Percentiles rank a stretch among this genome's conserved stretches.
Evolutionary conservation across 345 rosid species (phyloP).

Genomic region (Eutrema yunnanense): DNA sequence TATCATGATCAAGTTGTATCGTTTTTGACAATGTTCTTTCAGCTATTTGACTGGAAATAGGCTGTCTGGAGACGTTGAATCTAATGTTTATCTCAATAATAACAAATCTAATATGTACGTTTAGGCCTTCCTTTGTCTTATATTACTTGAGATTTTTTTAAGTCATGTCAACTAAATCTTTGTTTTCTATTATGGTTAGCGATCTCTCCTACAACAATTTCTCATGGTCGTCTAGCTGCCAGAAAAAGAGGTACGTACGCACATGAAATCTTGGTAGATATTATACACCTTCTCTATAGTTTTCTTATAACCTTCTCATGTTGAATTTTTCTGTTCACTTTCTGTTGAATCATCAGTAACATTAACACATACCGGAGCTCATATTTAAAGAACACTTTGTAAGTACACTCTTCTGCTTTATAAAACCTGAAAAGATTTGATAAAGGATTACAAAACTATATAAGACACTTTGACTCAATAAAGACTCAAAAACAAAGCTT

Average conservation of each 20-base stretch:
- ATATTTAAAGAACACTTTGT: background rate
- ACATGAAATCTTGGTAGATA: background rate
- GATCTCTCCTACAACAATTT: conserved; percentile 28
- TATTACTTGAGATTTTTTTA: background rate
- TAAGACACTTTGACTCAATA: too few relatives aligned
- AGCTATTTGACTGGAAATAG: conserved; percentile 22
- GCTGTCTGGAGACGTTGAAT: conserved; percentile 4
- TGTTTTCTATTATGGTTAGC: background rate
- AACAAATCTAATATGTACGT: background rate
- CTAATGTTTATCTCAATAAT: background rate
- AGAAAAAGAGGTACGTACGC: background rate
- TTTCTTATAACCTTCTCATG: background rate
- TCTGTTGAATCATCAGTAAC: conserved; percentile 18
- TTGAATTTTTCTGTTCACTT: background rate
- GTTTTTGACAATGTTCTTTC: background rate
- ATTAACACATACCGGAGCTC: conserved; percentile 18
- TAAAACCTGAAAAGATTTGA: too few relatives aligned
- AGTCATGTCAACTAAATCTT: background rate
- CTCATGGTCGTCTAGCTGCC: conserved; percentile 4
- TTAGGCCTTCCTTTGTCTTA: background rate
- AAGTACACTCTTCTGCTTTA: background rate
- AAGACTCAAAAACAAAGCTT: too few relatives aligned
- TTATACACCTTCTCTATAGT: background rate
- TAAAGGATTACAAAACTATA: too few relatives aligned
- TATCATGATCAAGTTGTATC: background rate